phyloP scores from a whole-genome alignment of 257 asterid genomes.

The Salvia hispanica region DNA sequence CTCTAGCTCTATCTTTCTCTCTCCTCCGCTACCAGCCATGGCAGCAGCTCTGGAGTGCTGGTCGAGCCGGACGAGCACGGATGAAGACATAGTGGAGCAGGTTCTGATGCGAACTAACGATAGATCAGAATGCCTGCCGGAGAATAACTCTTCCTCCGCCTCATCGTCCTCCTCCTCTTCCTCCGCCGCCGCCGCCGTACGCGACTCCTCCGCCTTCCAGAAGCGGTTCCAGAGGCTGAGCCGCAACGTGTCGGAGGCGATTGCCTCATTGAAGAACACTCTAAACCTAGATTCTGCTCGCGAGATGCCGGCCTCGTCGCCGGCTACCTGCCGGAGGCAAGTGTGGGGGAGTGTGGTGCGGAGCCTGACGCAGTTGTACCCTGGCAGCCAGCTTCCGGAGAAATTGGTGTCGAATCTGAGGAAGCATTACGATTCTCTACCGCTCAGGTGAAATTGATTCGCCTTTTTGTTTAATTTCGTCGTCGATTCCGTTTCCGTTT shows the following conservation, averaged over 20 bases:
- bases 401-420: conserved; percentile 88
- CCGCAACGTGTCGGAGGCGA: conserved; percentile 92
- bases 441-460: conserved; percentile 63
- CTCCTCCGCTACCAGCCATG: conserved; percentile 45
- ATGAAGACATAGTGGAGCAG: conserved; percentile 93
- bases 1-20: conserved; percentile 5
- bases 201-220: conserved; percentile 77
- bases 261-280: conserved; percentile 84
- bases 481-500: background rate
- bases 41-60: conserved; percentile 97
- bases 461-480: background rate
- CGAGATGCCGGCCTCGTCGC: conserved; percentile 50
- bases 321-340: conserved; percentile 64
- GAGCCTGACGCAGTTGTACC: conserved; percentile 93
- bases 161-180: conserved; percentile 30
- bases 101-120: conserved; percentile 77
- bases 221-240: conserved; percentile 76
- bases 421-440: conserved; percentile 93
- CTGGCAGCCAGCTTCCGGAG: conserved; percentile 96
- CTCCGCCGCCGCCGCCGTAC: conserved; percentile 38
- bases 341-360: conserved; percentile 90
- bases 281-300: conserved; percentile 72
- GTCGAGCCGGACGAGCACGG: conserved; percentile 87
- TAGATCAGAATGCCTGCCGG: conserved; percentile 79
- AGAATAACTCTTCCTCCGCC: conserved; percentile 34